Evolutionary conservation across 371 early-diverging fungal species (phyloP), one percentile per base, ranked within the genome.

Genomic region (Syncephalis plumigaleata): DNA sequence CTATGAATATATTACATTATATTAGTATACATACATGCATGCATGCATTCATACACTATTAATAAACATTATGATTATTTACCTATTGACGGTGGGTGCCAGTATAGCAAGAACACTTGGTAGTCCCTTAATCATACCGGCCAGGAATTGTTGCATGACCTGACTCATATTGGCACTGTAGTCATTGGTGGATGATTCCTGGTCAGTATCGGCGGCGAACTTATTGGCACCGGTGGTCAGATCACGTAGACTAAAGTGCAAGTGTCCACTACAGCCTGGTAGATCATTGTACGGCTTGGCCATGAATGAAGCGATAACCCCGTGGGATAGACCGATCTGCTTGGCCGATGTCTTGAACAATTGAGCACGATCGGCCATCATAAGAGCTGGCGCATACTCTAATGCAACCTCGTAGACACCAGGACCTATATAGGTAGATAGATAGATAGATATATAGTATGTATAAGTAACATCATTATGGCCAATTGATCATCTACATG

Each of bases 321-420:
- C 75, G 48, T 76, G 70, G 42, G 75, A 64, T 25, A 78, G 42
- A 0, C 79, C 85, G 13, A 86, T 66, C 51, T 81, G 79, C 57
- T 89, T 89, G 48, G 72, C 72, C 1, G 74, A 60, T 13, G 74
- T 74, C 52, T 89, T 89, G 66, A 89, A 89, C 23, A 89, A 60
- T 3, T 73, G 67, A 2, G 83, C 85, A 44, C 73, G 68, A 58
- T 89, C 89, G 7, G 78, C 82, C 54, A 74, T 63, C 39, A 73
- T 65, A n/a, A 72, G 55, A 0, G 84, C 79, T 9, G 65, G 67
- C 8, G 60, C 50, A 58, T 86, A 86, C 13, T 63, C 53, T 5
- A 89, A 50, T 0, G 89, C 89, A 1, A 80, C 85, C 51, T 89
- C 87, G 57, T 75, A 85, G 0, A 86, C 84, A 21, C 89, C 89